Evolutionary conservation across 2,329 filamentous ascomycete genomes (phyloP).

Genomic region (Xylaria sp.): DNA sequence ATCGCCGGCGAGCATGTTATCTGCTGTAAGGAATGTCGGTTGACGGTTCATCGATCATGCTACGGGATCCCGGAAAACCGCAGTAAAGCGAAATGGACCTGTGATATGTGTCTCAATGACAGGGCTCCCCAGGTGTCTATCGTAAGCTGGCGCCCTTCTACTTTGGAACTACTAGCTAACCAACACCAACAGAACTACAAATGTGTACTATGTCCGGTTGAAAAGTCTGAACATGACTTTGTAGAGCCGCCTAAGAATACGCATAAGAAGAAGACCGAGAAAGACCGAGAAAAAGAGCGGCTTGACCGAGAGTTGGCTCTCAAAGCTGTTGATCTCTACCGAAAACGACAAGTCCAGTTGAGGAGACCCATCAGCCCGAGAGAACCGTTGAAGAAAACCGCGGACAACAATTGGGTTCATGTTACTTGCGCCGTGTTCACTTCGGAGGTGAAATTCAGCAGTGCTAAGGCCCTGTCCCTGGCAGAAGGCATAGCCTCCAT

Average conservation of each 20-base stretch:
- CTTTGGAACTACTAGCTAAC: conserved; percentile 21
- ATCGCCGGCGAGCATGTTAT: conserved; percentile 64
- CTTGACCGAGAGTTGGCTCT: conserved; percentile 77
- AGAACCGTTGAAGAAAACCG: conserved; percentile 87
- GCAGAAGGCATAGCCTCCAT: conserved; percentile 89
- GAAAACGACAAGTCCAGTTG: conserved; percentile 73
- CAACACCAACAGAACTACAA: conserved; percentile 63
- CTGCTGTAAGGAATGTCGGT: conserved; percentile 78
- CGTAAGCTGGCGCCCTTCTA: conserved; percentile 44
- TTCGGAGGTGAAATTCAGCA: conserved; percentile 87
- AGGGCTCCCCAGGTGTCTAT: conserved; percentile 90
- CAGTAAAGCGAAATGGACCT: conserved; percentile 76
- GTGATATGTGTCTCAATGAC: conserved; percentile 94
- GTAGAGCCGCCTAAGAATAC: conserved; percentile 74
- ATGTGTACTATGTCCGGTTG: conserved; percentile 85
- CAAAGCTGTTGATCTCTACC: conserved; percentile 75
- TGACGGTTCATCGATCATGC: conserved; percentile 87
- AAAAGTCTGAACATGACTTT: conserved; percentile 74
- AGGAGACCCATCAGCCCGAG: conserved; percentile 79
- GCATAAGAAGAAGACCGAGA: conserved; percentile 84
- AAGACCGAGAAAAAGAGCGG: conserved; percentile 83
- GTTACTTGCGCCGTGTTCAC: conserved; percentile 90
- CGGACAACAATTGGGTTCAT: conserved; percentile 97
- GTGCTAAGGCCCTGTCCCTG: conserved; percentile 72
- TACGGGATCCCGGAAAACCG: conserved; percentile 77